phyloP scores from a whole-genome alignment of 2,329 filamentous ascomycete species.

The Aspergillus fischeri region DNA sequence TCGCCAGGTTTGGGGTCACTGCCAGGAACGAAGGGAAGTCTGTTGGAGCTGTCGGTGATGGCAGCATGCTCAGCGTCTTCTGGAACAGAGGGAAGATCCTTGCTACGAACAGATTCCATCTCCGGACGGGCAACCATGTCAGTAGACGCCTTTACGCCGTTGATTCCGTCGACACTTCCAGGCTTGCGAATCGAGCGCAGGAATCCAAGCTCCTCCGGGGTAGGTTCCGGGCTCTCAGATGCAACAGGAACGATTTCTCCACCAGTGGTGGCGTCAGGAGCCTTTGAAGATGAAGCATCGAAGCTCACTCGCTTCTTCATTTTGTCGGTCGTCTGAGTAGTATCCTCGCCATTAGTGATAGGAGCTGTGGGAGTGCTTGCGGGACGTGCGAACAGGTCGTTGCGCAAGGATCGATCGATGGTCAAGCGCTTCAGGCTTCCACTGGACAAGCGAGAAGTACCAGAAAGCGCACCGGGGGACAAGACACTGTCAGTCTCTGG shows the following conservation, averaged over 20 bases:
- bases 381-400: slow-evolving; percentile 52
- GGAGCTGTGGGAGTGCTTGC: slow-evolving; percentile 29
- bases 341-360: slow-evolving; percentile 39
- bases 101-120: slow-evolving; percentile 68
- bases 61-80: slow-evolving; percentile 49
- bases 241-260: slow-evolving; percentile 53
- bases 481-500: slow-evolving; percentile 76
- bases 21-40: slow-evolving; percentile 25
- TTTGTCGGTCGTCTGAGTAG: slow-evolving; percentile 31
- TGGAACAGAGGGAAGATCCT: slow-evolving; percentile 73
- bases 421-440: slow-evolving; percentile 82
- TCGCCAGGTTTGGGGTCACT: slow-evolving; percentile 60
- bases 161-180: slow-evolving; percentile 43
- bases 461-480: slow-evolving; percentile 78
- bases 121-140: slow-evolving; percentile 48
- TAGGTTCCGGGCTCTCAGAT: slow-evolving; percentile 49
- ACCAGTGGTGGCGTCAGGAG: slow-evolving; percentile 31
- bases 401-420: slow-evolving; percentile 83
- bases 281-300: slow-evolving; percentile 59
- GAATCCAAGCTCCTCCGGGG: slow-evolving; percentile 57
- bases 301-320: slow-evolving; percentile 86
- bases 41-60: slow-evolving; percentile 32
- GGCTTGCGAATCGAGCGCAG: slow-evolving; percentile 52
- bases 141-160: slow-evolving; percentile 30
- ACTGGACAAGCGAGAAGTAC: slow-evolving; percentile 60